A percentile compares a stretch with the other conserved stretches of the same genome.
Conservation (phyloP, 805 yeast species). For the Ogataea philodendri region DNA sequence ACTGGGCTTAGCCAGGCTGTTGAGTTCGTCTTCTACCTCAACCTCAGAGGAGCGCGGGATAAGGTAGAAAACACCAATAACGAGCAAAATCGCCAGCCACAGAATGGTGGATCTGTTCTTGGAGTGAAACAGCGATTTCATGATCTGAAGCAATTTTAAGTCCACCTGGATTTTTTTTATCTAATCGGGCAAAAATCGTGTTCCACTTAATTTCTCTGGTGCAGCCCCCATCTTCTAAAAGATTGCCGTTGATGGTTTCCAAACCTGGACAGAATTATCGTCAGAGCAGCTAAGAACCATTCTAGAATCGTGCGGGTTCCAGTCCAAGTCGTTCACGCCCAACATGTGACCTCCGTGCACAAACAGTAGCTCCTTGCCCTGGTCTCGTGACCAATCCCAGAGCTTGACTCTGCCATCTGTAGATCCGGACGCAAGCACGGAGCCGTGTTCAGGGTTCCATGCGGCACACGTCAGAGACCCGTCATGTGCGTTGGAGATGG, state of each 20-base stretch:
- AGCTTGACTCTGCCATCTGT: conserved; percentile 61
- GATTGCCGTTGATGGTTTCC: conserved; percentile 56
- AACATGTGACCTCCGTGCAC: conserved; percentile 83
- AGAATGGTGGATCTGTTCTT: conserved; percentile 3
- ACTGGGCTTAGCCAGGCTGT: conserved; percentile 7
- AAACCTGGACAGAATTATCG: conserved; percentile 83
- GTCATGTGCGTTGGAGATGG: conserved; percentile 38
- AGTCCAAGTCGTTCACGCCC: conserved; percentile 80
- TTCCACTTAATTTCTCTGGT: conserved; percentile 1
- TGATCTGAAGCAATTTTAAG: background rate
- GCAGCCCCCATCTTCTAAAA: conserved; percentile 4
- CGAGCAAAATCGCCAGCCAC: conserved; percentile 9
- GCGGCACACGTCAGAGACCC: conserved; percentile 62
- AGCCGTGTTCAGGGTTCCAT: conserved; percentile 64
- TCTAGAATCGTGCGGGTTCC: conserved; percentile 75
- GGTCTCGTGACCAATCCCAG: conserved; percentile 47
- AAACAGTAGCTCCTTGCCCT: conserved; percentile 42
- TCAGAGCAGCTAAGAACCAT: conserved; percentile 75
- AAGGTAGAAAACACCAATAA: conserved; percentile 8
- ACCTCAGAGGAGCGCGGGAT: conserved; percentile 10
- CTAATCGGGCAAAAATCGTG: conserved; percentile 7
- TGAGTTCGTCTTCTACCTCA: background rate
- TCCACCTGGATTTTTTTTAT: background rate
- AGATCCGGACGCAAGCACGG: conserved; percentile 65
- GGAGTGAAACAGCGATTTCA: conserved; percentile 9